Evolutionary conservation across 83 land plant species (phyloP).

Genomic region (Picea abies): DNA sequence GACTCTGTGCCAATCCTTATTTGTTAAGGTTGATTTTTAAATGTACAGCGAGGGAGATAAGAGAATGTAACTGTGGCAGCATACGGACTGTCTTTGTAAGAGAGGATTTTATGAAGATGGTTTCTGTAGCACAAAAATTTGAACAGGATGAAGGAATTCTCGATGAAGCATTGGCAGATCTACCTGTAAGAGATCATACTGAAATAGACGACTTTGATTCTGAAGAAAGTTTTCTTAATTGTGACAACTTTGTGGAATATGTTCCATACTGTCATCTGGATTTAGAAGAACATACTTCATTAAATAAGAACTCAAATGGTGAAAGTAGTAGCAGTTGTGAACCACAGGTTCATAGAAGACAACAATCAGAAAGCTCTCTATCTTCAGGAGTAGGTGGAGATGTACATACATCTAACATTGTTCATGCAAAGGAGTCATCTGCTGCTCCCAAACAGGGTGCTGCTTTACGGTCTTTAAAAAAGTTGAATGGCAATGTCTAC

Average conservation of each 20-base stretch:
- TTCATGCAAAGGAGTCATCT: not conserved
- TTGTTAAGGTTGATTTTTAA: constrained; percentile 1
- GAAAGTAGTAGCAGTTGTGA: constrained; percentile 19
- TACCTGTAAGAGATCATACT: constrained; percentile 16
- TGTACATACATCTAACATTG: not conserved
- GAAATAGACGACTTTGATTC: constrained; percentile 1
- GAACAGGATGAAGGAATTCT: constrained; percentile 52
- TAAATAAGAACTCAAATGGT: constrained; percentile 9
- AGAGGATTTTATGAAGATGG: constrained; percentile 61
- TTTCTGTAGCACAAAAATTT: constrained; percentile 52
- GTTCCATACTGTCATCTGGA: constrained; percentile 4
- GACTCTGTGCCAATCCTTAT: not conserved
- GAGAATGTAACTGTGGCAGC: constrained; percentile 53
- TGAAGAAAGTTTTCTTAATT: not conserved
- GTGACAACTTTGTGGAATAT: constrained; percentile 4
- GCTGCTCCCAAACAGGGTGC: not conserved
- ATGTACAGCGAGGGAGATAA: constrained; percentile 41
- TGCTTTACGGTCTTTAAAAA: not conserved
- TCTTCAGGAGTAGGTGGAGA: constrained; percentile 5
- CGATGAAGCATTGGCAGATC: constrained; percentile 18
- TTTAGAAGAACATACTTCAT: not conserved
- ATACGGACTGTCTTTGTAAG: constrained; percentile 39
- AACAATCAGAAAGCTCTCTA: not conserved
- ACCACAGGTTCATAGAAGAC: not conserved
- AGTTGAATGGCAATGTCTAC: constrained; percentile 6